Evolutionary conservation across 371 early-diverging fungal species (phyloP).

Genomic region (Mortierella sp.): DNA sequence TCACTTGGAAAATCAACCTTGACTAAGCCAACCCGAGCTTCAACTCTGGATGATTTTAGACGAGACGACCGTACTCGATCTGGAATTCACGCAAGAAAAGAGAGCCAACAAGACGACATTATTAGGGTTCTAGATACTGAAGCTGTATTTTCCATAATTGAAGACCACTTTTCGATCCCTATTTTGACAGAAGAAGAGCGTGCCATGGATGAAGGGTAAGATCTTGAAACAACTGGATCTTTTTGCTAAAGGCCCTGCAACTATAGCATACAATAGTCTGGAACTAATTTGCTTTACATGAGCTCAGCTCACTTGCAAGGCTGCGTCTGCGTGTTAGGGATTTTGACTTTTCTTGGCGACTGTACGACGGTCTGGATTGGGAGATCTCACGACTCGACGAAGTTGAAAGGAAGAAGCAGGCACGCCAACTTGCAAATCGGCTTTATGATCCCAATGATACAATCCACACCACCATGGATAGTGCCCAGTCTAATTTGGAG

Average conservation of each 20-base stretch:
- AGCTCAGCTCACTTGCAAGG: conserved; percentile 46
- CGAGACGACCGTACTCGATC: conserved; percentile 6
- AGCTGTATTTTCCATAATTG: conserved; percentile 63
- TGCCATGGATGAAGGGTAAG: conserved; percentile 50
- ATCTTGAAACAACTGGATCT: background rate
- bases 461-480: conserved; percentile 41
- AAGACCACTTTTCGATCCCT: conserved; percentile 73
- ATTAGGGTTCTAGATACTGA: conserved; percentile 53
- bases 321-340: conserved; percentile 67
- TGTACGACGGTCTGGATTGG: conserved; percentile 71
- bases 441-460: conserved; percentile 46
- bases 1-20: conserved; percentile 3
- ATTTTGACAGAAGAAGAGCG: conserved; percentile 57
- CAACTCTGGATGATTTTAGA: conserved; percentile 20
- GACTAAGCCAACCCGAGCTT: background rate
- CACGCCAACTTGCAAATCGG: conserved; percentile 45
- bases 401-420: conserved; percentile 48
- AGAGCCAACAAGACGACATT: conserved; percentile 43
- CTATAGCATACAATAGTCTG: background rate
- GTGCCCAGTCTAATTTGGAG: conserved; percentile 44
- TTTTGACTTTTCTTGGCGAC: conserved; percentile 70
- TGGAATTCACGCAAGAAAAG: conserved; percentile 9
- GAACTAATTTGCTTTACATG: background rate
- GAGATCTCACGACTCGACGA: conserved; percentile 47
- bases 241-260: background rate